Base-by-base conservation (phyloP, 345 rosid genomes). In the Murraya paniculata region DNA sequence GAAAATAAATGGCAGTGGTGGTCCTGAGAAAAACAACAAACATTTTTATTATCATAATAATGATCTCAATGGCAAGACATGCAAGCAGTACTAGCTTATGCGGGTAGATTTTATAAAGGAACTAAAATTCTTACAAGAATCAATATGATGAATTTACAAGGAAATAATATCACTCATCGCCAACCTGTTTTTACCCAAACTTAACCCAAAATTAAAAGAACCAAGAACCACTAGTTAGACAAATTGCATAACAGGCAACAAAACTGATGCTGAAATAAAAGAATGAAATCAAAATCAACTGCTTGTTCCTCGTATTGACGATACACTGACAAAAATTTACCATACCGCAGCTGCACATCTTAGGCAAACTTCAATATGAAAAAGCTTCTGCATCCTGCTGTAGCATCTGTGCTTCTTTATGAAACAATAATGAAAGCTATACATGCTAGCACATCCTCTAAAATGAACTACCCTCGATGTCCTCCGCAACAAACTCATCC, bases 231-330 rank as follows among this genome's bases (percentile, higher is more conserved):
- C 64, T 28, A n/a, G 16, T 4, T 1, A 19, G 21, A 16, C 65
- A 35, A 25, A 75, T 30, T 48, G 66, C 41, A 66, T 77, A 28
- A 39, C 73, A 62, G 27, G 58, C 77, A 36, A 66, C 66, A 76
- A 82, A 82, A 82, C 61, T 79, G 80, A 48, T 28, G 60, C 77
- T 58, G 74, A 71, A 75, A 39, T 27, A 61, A 71, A 76, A 45
- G 64, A 74, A 82, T 70, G 50, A 35, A 66, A 25, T 67, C 57
- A 50, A 67, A 58, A 67, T 66, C 25, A 61, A 56, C 22, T 48
- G n/a, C 50, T 55, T 58, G 65, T 24, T 45, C 70, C 70, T 53
- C 58, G 0, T 6, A 35, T 45, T 41, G 53, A 50, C 13, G 53
- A 56, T 24, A 53, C 24, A 67, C n/a, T 24, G 35, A 60, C 75